Conservation (phyloP, 345 rosid species). For the Durio zibethinus region DNA sequence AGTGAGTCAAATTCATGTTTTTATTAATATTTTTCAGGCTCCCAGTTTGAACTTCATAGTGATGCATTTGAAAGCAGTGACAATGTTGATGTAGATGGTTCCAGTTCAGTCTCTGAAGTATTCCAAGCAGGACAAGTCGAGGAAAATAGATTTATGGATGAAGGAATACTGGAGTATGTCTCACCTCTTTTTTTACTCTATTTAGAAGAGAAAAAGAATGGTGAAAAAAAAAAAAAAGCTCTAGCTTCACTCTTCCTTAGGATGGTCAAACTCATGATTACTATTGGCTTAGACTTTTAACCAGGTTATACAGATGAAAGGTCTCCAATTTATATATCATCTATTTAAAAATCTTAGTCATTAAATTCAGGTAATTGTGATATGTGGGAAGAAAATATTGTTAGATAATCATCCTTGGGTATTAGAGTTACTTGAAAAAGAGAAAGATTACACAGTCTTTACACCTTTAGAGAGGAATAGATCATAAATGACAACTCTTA, state of each 20-base stretch:
- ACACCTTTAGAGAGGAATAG: neutral
- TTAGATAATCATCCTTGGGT: neutral
- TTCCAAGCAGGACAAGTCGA: conserved; percentile 31
- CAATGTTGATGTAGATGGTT: conserved; percentile 32
- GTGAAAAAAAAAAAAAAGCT: neutral
- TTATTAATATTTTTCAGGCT: conserved; percentile 30
- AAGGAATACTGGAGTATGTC: conserved; percentile 39
- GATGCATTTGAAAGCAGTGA: conserved; percentile 22
- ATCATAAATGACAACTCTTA: conserved; percentile 1
- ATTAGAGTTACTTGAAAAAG: neutral
- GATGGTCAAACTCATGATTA: neutral
- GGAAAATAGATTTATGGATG: conserved; percentile 28
- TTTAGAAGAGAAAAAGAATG: neutral
- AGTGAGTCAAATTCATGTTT: conserved; percentile 3
- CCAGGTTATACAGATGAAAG: neutral
- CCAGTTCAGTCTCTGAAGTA: conserved; percentile 35
- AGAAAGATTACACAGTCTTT: neutral
- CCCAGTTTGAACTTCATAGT: conserved; percentile 18
- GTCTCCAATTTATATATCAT: neutral
- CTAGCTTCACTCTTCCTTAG: neutral
- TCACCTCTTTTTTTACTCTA: conserved; percentile 24
- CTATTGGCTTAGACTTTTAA: neutral
- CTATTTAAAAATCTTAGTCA: neutral
- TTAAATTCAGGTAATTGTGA: neutral
- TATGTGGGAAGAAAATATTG: neutral